Conservation (phyloP, 1,284 basidiomycete genomes). For the Trichosporon asahii region DNA sequence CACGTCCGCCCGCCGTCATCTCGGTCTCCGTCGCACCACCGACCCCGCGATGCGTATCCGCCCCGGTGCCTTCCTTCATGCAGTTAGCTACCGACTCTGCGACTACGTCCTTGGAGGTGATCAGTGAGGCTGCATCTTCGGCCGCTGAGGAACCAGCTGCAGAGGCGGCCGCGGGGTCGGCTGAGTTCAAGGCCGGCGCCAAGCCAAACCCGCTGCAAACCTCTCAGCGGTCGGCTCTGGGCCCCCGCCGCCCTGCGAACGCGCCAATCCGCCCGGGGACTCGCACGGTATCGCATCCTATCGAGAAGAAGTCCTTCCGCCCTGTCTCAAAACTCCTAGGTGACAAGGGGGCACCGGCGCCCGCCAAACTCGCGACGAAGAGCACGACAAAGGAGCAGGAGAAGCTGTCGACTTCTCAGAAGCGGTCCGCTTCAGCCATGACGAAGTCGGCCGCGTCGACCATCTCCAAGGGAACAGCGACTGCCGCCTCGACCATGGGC, state of each 20-base stretch:
- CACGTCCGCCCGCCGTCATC: neutral
- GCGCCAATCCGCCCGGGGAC: neutral
- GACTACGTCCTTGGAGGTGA: neutral
- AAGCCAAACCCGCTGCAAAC: neutral
- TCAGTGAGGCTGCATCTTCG: neutral
- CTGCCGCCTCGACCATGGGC: conserved; percentile 8
- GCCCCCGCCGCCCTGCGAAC: neutral
- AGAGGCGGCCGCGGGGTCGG: neutral
- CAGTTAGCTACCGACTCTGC: neutral
- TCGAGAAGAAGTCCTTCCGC: conserved; percentile 23
- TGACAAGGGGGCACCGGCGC: conserved; percentile 21
- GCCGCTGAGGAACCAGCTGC: neutral
- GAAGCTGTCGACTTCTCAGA: neutral
- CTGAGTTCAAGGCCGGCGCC: neutral
- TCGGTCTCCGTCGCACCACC: neutral
- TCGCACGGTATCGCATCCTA: neutral
- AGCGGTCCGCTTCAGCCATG: neutral
- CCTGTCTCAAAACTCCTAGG: conserved; percentile 12
- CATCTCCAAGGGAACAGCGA: neutral
- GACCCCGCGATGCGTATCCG: neutral
- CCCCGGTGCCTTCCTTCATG: neutral
- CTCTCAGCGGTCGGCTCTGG: neutral
- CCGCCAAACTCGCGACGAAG: conserved; percentile 16
- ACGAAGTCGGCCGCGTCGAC: neutral
- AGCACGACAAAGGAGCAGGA: neutral